Conservation (phyloP, 1,139 yeast species). For the Scheffersomyces titani region DNA sequence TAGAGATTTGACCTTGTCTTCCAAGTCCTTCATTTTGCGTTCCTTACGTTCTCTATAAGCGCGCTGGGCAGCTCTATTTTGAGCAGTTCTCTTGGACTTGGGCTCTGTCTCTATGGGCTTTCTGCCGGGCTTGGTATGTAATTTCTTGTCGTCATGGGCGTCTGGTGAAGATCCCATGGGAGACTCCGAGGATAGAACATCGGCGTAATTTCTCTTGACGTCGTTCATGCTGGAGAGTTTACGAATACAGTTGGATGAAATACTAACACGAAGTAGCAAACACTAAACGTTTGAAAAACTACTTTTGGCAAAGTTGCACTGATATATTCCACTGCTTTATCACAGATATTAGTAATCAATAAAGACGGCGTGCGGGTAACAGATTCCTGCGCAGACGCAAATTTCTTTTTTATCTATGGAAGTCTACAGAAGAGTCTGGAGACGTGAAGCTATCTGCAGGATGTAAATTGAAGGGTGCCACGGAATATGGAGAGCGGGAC, state of each 20-base stretch:
- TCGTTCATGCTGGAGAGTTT: slow-evolving; percentile 27
- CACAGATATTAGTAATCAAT: background rate
- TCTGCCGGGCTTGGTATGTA: slow-evolving; percentile 52
- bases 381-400: background rate
- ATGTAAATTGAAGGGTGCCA: background rate
- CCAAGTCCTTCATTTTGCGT: slow-evolving; percentile 80
- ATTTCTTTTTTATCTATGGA: background rate
- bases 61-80: slow-evolving; percentile 95
- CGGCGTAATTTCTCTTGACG: slow-evolving; percentile 35
- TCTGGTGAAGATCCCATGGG: slow-evolving; percentile 16
- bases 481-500: background rate
- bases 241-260: background rate
- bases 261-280: background rate
- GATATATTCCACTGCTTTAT: background rate
- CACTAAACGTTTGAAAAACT: background rate
- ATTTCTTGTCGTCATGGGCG: slow-evolving; percentile 38
- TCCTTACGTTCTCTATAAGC: slow-evolving; percentile 96
- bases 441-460: background rate
- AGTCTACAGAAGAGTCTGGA: background rate
- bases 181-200: slow-evolving; percentile 15
- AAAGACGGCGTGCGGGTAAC: background rate
- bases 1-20: slow-evolving; percentile 68
- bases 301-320: background rate
- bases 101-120: slow-evolving; percentile 83
- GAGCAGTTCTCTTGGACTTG: slow-evolving; percentile 86